These are phyloP conservation scores for Coniochaeta sp. DNA, from an alignment of 2,329 filamentous ascomycete genomes.

Conservation along the genomic window DNA sequence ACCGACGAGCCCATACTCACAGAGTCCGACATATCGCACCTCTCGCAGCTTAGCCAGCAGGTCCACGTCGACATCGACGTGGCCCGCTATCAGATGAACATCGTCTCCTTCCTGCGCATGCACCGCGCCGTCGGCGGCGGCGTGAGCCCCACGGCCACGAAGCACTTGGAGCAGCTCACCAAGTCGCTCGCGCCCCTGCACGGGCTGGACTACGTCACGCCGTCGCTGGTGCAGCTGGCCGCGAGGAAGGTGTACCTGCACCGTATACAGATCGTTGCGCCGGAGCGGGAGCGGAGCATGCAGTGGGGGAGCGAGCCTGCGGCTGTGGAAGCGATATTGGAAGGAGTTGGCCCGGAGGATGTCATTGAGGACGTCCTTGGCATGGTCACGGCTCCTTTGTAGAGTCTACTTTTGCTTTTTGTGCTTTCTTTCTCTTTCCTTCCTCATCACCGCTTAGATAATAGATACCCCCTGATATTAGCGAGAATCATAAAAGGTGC, in stretches of 20 bases:
- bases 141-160: slow-evolving; percentile 69
- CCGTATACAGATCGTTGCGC: slow-evolving; percentile 61
- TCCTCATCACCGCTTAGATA: too few species aligned
- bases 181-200: slow-evolving; percentile 76
- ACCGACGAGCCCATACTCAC: slow-evolving; percentile 13
- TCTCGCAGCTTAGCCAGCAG: slow-evolving; percentile 49
- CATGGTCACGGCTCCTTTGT: slow-evolving; percentile 48
- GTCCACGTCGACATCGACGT: slow-evolving; percentile 70
- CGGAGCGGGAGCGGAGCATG: slow-evolving; percentile 74
- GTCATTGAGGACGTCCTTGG: slow-evolving; percentile 58
- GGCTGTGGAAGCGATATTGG: slow-evolving; percentile 60
- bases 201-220: slow-evolving; percentile 70
- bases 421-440: not conserved
- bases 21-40: slow-evolving; percentile 44
- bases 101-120: slow-evolving; percentile 78
- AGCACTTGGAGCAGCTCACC: slow-evolving; percentile 63
- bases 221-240: slow-evolving; percentile 75
- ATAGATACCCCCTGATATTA: not conserved
- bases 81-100: slow-evolving; percentile 76
- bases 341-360: slow-evolving; percentile 51
- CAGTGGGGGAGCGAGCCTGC: slow-evolving; percentile 81
- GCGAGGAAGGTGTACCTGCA: slow-evolving; percentile 84
- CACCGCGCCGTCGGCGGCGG: slow-evolving; percentile 78
- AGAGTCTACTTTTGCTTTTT: too few species aligned
- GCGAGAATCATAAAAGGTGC: not conserved